Evolutionary conservation across 2,329 filamentous ascomycete genomes (phyloP), one percentile per base, ranked within the genome.

Genomic region (Mollisiaceae sp.): DNA sequence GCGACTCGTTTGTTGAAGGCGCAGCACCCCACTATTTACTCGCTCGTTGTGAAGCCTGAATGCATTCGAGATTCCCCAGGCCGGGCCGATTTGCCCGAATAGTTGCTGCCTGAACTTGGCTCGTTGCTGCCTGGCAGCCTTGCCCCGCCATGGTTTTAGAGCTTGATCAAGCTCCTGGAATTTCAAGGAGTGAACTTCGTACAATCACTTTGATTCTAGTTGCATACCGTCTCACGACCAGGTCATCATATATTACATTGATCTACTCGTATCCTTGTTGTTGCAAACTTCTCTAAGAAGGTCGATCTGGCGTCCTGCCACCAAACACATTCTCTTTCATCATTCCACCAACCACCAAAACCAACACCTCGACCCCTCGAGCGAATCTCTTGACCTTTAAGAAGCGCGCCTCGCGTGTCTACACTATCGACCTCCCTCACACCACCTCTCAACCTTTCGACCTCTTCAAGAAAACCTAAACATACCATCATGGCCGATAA

Each of bases 401-500:
- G 27, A 32, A 32, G 27, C 27, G 27, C 27, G 27, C 27, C 27
- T 32, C 27, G 27, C 27, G 27, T 32, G 27, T 32, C 27, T 32
- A 32, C 27, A 32, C 3, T 32, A 32, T 32, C 27, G 27, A 32
- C 4, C 24, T 11, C 8, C 47, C 20, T 52, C 20, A 27, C 11
- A 27, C 47, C 47, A 52, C 47, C 47, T 4, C 47, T 12, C 20
- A 2, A 2, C 12, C 5, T 18, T n/a, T 54, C 55, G 39, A 39
- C 24, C 18, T 39, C 35, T 56, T 9, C 24, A 56, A 24, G 4
- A 35, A 52, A 35, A 5, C 12, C 38, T 35, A 24, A n/a, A 52
- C 38, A 41, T 9, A n/a, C 36, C 64, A 68, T 61, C 24, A 72
- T 72, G 71, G 64, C 71, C 27, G 69, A 69, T 14, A 52, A 67